These are phyloP conservation scores for Aspergillus brasiliensis DNA, from an alignment of 2,329 filamentous ascomycete species.

Conservation along the genomic window DNA sequence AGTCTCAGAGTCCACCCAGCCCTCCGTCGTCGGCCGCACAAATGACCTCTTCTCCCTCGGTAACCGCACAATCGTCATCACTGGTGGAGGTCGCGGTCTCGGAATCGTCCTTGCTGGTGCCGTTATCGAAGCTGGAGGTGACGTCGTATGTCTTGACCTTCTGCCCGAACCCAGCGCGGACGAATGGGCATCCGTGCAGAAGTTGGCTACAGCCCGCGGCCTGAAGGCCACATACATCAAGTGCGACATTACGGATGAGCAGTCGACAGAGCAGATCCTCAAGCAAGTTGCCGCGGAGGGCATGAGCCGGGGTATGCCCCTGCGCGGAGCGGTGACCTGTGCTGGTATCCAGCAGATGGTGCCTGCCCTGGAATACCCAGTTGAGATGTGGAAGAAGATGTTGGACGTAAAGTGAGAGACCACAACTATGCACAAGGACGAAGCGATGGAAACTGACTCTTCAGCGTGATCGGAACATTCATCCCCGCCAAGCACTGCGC, in stretches of 20 bases:
- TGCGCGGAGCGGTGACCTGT: slow-evolving; percentile 44
- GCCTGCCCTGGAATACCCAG: slow-evolving; percentile 51
- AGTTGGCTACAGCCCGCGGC: slow-evolving; percentile 41
- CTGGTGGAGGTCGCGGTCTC: slow-evolving; percentile 55
- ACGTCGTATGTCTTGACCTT: slow-evolving; percentile 54
- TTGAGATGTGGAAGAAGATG: slow-evolving; percentile 38
- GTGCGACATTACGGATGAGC: slow-evolving; percentile 54
- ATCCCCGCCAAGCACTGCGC: slow-evolving; percentile 37
- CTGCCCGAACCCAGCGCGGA: slow-evolving; percentile 34
- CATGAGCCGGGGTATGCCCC: slow-evolving; percentile 21
- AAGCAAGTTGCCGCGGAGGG: slow-evolving; percentile 38
- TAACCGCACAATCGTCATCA: slow-evolving; percentile 47
- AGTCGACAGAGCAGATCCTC: slow-evolving; percentile 38
- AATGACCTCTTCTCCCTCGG: slow-evolving; percentile 50
- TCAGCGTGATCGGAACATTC: slow-evolving; percentile 39
- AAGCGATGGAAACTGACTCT: background rate
- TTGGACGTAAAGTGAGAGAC: slow-evolving; percentile 35
- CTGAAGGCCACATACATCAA: slow-evolving; percentile 44
- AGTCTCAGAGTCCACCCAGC: slow-evolving; percentile 35
- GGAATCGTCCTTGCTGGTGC: slow-evolving; percentile 54
- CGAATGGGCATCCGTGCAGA: slow-evolving; percentile 48
- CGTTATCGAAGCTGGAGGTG: slow-evolving; percentile 53
- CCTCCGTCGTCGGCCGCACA: slow-evolving; percentile 29
- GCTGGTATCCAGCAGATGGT: slow-evolving; percentile 54
- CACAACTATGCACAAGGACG: no score